Evolutionary conservation across 2,329 filamentous ascomycete genomes (phyloP).

Genomic region (Chaetoscypha palmicola): DNA sequence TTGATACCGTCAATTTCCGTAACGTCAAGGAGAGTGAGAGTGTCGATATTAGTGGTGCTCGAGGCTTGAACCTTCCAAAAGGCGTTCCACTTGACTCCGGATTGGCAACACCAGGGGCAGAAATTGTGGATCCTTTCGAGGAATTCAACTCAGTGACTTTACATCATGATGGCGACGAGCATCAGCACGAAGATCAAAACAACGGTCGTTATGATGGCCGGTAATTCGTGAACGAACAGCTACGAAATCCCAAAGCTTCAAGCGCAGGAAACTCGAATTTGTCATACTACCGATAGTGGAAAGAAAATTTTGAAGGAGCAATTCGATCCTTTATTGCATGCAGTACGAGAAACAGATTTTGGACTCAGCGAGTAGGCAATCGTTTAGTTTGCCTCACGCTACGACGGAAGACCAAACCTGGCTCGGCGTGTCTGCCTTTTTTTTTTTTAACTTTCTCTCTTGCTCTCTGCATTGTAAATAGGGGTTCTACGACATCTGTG

Average conservation of each 20-base stretch:
- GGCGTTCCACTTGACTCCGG: constrained; percentile 84
- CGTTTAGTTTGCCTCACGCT: neutral
- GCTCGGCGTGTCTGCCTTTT: constrained; percentile 79
- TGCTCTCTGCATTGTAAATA: constrained; percentile 31
- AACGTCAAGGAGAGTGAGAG: constrained; percentile 97
- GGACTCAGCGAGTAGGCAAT: neutral
- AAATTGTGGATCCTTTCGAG: constrained; percentile 84
- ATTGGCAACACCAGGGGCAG: constrained; percentile 74
- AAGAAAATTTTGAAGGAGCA: neutral
- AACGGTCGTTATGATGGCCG: constrained; percentile 28
- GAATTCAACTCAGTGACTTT: constrained; percentile 98
- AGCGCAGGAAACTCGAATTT: neutral
- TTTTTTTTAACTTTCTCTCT: no score
- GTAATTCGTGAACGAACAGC: no score
- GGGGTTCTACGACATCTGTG: neutral
- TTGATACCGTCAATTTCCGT: constrained; percentile 94
- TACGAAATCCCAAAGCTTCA: no score
- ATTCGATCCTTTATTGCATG: neutral
- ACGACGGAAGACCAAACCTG: constrained; percentile 33
- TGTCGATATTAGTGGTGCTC: constrained; percentile 67
- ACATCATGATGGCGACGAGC: constrained; percentile 87
- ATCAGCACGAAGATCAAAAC: constrained; percentile 26
- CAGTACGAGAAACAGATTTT: neutral
- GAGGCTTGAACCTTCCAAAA: constrained; percentile 46
- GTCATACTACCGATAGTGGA: neutral